A percentile compares a stretch with the other conserved stretches of the same genome.
phyloP scores from a whole-genome alignment of 768 basidiomycete genomes.

The Trametes cinnabarina region DNA sequence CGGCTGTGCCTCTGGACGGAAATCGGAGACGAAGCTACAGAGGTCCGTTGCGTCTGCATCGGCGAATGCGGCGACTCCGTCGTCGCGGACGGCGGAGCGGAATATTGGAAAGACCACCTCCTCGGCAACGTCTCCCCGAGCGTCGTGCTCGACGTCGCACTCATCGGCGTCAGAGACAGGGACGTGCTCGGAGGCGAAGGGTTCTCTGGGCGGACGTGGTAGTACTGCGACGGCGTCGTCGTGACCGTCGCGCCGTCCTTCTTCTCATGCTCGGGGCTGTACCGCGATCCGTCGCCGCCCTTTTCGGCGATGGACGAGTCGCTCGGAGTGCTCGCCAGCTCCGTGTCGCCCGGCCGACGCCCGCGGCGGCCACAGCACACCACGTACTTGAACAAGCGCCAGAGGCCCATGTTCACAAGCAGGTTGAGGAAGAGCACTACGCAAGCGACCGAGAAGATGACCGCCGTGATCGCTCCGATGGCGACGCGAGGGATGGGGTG shows the following conservation, averaged over 20 bases:
- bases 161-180: constrained; percentile 18
- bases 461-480: constrained; percentile 72
- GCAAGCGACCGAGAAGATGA: constrained; percentile 69
- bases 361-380: constrained; percentile 18
- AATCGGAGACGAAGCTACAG: constrained; percentile 12
- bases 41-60: constrained; percentile 15
- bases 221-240: constrained; percentile 21
- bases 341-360: constrained; percentile 11
- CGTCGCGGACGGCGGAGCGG: constrained; percentile 28
- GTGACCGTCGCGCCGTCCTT: constrained; percentile 14
- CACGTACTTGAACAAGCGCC: constrained; percentile 20
- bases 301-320: constrained; percentile 23
- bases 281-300: neutral
- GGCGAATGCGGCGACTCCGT: constrained; percentile 17
- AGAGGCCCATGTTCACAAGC: constrained; percentile 27
- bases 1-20: constrained; percentile 22
- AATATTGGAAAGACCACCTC: constrained; percentile 32
- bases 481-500: constrained; percentile 76
- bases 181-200: constrained; percentile 26
- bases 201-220: constrained; percentile 24
- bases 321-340: constrained; percentile 22
- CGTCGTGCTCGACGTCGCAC: constrained; percentile 23
- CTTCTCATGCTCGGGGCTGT: constrained; percentile 16
- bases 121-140: constrained; percentile 29
- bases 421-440: constrained; percentile 67